A percentile compares a stretch with the other conserved stretches of the same genome.
phyloP scores from a whole-genome alignment of 768 basidiomycete species.

The Gymnopilus junonius region DNA sequence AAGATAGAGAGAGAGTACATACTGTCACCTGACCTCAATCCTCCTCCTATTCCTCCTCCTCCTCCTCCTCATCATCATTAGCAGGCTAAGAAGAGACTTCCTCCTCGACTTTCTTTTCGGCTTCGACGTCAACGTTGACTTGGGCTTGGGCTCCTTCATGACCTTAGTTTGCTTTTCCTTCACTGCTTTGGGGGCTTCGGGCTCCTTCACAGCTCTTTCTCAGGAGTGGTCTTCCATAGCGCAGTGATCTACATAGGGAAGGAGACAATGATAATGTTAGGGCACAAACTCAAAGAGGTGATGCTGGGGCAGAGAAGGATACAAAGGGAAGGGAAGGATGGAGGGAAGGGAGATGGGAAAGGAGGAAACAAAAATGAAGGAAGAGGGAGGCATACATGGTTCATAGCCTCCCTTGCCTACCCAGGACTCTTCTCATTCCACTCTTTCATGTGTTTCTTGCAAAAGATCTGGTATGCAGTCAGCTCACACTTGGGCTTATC shows the following conservation, averaged over 20 bases:
- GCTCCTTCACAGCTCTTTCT: slow-evolving; percentile 43
- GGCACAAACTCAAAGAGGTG: background rate
- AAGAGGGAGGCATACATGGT: slow-evolving; percentile 33
- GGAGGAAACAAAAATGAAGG: too few species aligned
- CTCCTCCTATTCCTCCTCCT: too few species aligned
- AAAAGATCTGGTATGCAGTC: slow-evolving; percentile 61
- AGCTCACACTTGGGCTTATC: slow-evolving; percentile 63
- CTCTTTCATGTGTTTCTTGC: slow-evolving; percentile 57
- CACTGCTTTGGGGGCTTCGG: slow-evolving; percentile 14
- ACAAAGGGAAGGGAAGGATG: too few species aligned
- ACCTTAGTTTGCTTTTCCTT: slow-evolving; percentile 25
- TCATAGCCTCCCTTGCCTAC: slow-evolving; percentile 58
- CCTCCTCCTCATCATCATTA: too few species aligned
- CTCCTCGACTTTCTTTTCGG: too few species aligned
- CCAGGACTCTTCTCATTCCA: slow-evolving; percentile 61
- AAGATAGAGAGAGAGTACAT: too few species aligned
- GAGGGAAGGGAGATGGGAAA: too few species aligned
- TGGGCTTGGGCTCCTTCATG: slow-evolving; percentile 19
- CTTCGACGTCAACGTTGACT: too few species aligned
- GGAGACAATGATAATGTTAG: background rate
- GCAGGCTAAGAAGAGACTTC: too few species aligned
- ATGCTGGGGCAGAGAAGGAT: too few species aligned
- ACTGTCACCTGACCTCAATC: too few species aligned
- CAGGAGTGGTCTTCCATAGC: slow-evolving; percentile 61
- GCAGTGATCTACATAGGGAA: slow-evolving; percentile 49